phyloP scores from a whole-genome alignment of 345 rosid species.

The Arabis hirsuta region DNA sequence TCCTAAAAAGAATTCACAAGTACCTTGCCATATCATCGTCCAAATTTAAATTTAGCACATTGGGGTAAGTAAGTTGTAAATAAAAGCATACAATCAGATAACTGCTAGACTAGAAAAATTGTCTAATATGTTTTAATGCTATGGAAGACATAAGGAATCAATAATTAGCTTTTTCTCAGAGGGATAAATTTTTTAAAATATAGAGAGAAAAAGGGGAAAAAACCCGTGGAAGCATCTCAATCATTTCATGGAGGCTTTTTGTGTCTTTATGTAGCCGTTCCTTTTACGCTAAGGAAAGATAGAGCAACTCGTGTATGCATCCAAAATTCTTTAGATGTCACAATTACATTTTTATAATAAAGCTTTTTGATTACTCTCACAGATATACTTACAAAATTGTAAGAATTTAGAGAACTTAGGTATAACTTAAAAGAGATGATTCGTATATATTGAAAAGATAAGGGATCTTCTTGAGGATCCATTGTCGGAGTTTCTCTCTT shows the following conservation, averaged over 20 bases:
- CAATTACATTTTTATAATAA: neutral
- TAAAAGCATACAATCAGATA: neutral
- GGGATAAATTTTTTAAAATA: neutral
- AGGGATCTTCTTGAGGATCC: neutral
- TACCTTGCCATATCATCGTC: neutral
- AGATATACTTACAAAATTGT: neutral
- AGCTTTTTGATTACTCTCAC: neutral
- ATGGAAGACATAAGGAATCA: slow-evolving; percentile 21
- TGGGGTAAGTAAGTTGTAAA: neutral
- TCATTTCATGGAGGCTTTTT: slow-evolving; percentile 43
- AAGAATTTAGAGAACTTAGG: neutral
- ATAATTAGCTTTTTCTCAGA: slow-evolving; percentile 13
- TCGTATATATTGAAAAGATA: slow-evolving; percentile 14
- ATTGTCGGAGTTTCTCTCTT: neutral
- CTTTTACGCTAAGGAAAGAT: slow-evolving; percentile 47
- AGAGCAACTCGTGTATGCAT: slow-evolving; percentile 42
- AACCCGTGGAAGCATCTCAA: slow-evolving; percentile 40
- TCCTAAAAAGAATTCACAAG: neutral
- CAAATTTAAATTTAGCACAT: neutral
- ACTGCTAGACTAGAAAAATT: neutral
- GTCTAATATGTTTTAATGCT: slow-evolving; percentile 8
- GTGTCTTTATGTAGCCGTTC: slow-evolving; percentile 42
- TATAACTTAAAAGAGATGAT: neutral
- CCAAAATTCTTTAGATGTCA: slow-evolving; percentile 36
- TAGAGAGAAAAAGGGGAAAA: slow-evolving; percentile 11